Percentiles rank a stretch among this genome's conserved stretches.
Conservation (phyloP, 2,329 filamentous ascomycete genomes). For the Escovopsis sp. region DNA sequence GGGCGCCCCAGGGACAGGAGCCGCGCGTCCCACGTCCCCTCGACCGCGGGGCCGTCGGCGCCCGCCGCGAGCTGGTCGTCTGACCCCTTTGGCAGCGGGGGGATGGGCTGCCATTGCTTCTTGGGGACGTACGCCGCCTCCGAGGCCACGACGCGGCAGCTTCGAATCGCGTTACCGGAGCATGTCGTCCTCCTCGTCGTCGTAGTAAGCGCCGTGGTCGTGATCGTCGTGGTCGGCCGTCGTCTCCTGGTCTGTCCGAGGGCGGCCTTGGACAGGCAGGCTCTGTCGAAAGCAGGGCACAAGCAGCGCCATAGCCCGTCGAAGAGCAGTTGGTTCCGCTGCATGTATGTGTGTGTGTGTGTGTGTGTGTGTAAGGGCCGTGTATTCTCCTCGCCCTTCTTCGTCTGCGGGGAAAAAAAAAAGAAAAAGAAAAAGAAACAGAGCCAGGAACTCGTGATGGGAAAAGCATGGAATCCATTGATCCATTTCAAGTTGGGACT, state of each 20-base stretch:
- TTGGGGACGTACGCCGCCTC: neutral
- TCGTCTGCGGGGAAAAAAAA: too few species aligned
- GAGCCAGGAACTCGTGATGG: too few species aligned
- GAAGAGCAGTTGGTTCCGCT: slow-evolving; percentile 20
- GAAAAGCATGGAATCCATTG: too few species aligned
- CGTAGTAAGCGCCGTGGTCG: slow-evolving; percentile 5
- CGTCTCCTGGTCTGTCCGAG: slow-evolving; percentile 7
- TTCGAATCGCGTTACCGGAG: too few species aligned
- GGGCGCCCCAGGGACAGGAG: slow-evolving; percentile 10
- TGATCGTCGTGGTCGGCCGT: neutral
- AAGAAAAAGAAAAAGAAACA: too few species aligned
- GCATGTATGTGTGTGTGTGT: slow-evolving; percentile 10
- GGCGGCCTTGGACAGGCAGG: slow-evolving; percentile 20
- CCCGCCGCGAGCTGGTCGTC: neutral
- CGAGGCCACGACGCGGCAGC: too few species aligned
- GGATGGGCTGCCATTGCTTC: neutral
- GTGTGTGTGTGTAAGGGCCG: too few species aligned
- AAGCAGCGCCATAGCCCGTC: slow-evolving; percentile 52
- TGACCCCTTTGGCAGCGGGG: neutral
- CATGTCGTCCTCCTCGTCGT: slow-evolving; percentile 1
- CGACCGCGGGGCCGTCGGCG: neutral
- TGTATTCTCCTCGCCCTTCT: too few species aligned
- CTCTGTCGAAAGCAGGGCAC: slow-evolving; percentile 38
- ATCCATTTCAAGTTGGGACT: too few species aligned
- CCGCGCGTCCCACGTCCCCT: slow-evolving; percentile 4